These are phyloP conservation scores for Candida chilensis DNA, from an alignment of 805 yeast genomes.

Conservation along the genomic window DNA sequence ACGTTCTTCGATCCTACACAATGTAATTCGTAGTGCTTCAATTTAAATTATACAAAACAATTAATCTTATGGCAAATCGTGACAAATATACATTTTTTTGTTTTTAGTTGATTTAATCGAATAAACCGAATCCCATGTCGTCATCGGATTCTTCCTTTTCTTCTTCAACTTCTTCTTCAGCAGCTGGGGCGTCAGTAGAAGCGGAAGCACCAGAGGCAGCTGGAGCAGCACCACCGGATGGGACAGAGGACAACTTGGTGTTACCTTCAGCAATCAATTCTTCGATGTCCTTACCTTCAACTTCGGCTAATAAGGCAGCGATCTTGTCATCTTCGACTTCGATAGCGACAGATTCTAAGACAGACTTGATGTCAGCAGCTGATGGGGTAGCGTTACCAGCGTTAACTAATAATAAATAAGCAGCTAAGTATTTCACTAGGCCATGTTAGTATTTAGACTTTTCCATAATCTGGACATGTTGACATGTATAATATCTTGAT, in stretches of 20 bases:
- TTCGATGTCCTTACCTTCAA: slow-evolving; percentile 87
- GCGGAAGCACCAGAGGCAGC: slow-evolving; percentile 64
- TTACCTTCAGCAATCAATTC: slow-evolving; percentile 93
- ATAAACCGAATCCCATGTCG: slow-evolving; percentile 95
- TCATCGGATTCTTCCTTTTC: slow-evolving; percentile 61
- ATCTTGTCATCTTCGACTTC: slow-evolving; percentile 90
- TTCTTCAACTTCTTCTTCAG: slow-evolving; percentile 62
- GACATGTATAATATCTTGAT: slow-evolving; percentile 19
- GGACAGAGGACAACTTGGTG: slow-evolving; percentile 94
- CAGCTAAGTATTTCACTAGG: slow-evolving; percentile 97
- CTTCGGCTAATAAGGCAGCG: slow-evolving; percentile 68
- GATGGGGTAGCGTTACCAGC: slow-evolving; percentile 95
- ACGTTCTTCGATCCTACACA: no score
- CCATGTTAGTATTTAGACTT: no score
- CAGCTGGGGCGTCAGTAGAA: slow-evolving; percentile 63
- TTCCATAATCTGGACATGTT: no score
- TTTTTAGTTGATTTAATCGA: slow-evolving; percentile 82
- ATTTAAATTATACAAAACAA: no score
- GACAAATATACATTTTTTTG: no score
- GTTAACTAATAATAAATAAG: slow-evolving; percentile 95
- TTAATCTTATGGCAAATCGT: no score
- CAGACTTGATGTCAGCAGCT: slow-evolving; percentile 81
- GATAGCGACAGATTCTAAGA: slow-evolving; percentile 91
- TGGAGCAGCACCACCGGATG: slow-evolving; percentile 96
- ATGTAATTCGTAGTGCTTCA: no score